Base-by-base conservation (phyloP, 805 yeast species). In the Huiozyma naganishii region DNA sequence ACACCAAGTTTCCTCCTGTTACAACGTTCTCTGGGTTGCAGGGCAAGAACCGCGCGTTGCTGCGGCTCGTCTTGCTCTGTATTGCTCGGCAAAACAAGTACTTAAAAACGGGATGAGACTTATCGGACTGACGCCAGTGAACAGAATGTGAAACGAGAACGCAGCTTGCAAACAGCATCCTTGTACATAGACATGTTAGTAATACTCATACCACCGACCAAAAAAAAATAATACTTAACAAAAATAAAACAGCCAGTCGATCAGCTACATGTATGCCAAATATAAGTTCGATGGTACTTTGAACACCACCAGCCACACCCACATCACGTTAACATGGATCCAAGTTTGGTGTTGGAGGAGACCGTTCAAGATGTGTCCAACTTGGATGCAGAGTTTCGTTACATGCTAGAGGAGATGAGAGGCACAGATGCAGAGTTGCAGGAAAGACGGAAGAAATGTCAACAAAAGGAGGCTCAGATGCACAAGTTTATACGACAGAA, bases 51-150 rank as follows among this genome's bases (percentile, higher is more conserved):
- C 77, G 59, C 89, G 83, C 42, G 71, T 92, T 57, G 90, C 97
- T 43, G 64, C 74, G 45, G 96, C 97, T 29, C 83, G 97, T 68
- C 72, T 90, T 66, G 96, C 97, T 3, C 74, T 92, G 51, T 92
- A 89, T 65, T 72, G 82, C 42, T 73, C 95, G 50, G 95, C 96
- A 42, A 80, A 89, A 68, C 94, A 83, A 68, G 94, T 87, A 9
- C 72, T 92, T 54, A 72, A 72, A 68, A 89, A 88, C 59, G 99
- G 97, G 71, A 80, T 92, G 88, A 70, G 71, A 39, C 70, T 92
- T 59, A 71, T 92, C 58, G 96, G 97, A 45, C 74, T 92, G 62
- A 88, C 97, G 38, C 97, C 99, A n/a, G 97, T 92, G 49, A 95
- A 90, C 57, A 82, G 97, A 77, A 90, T 90, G 97, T 90, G 72